Conservation (phyloP, 116 monocot genomes). For the Thalassia testudinum region DNA sequence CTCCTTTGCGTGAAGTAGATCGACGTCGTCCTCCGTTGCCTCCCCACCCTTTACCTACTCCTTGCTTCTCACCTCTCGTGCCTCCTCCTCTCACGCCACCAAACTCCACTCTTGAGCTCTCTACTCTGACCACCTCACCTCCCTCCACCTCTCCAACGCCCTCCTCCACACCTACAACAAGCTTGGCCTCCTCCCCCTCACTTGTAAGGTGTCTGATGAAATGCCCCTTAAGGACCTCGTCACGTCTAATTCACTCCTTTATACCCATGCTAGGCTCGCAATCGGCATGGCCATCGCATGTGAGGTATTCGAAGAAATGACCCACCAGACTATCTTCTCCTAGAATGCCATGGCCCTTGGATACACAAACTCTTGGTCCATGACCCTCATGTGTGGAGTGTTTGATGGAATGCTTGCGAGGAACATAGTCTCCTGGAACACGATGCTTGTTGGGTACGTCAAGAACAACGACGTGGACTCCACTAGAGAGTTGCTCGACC, state of each 20-base stretch:
- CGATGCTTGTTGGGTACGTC: constrained; percentile 31
- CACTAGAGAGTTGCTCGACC: constrained; percentile 30
- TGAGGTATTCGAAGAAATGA: constrained; percentile 34
- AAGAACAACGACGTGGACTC: constrained; percentile 21
- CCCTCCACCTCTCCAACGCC: constrained; percentile 24
- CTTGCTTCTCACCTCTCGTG: constrained; percentile 3
- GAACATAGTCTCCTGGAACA: constrained; percentile 51
- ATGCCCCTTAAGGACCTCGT: constrained; percentile 32
- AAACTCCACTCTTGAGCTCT: constrained; percentile 9
- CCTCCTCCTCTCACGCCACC: constrained; percentile 17
- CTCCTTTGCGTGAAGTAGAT: too few relatives aligned
- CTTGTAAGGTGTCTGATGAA: constrained; percentile 26
- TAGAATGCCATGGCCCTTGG: constrained; percentile 77
- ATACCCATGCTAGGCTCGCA: constrained; percentile 33
- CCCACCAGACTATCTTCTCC: constrained; percentile 31
- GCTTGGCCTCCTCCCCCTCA: constrained; percentile 9
- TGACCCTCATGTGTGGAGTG: constrained; percentile 17
- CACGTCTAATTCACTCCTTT: constrained; percentile 40
- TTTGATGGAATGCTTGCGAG: constrained; percentile 42
- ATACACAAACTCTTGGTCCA: constrained; percentile 32
- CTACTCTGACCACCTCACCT: constrained; percentile 20
- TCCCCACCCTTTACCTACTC: too few relatives aligned
- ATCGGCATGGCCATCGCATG: constrained; percentile 21
- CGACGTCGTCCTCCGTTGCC: constrained; percentile 20
- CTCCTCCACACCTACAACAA: too few relatives aligned